Percentiles rank a stretch among this genome's conserved stretches.
phyloP scores from a whole-genome alignment of 257 asterid species.

The Oldenlandia corymbosa region DNA sequence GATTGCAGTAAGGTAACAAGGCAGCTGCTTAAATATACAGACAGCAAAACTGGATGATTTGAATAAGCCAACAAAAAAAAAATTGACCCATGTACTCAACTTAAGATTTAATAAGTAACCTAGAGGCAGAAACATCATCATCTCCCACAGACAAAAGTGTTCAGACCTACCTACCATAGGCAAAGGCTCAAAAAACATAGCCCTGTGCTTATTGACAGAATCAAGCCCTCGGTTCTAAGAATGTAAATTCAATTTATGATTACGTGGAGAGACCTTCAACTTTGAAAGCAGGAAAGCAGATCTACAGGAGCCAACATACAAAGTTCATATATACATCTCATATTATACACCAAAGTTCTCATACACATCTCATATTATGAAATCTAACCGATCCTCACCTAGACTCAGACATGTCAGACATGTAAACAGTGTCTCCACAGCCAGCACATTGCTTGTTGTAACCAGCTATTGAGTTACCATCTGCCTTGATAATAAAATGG shows the following conservation, averaged over 20 bases:
- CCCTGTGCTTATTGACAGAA: not conserved
- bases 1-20: no score
- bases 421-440: slow-evolving; percentile 65
- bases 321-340: not conserved
- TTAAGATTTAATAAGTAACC: no score
- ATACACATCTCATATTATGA: not conserved
- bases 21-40: no score
- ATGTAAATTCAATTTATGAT: no score
- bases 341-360: not conserved
- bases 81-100: no score
- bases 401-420: slow-evolving; percentile 61
- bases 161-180: no score
- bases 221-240: not conserved
- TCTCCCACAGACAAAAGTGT: no score
- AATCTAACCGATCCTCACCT: slow-evolving; percentile 37
- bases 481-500: slow-evolving; percentile 86
- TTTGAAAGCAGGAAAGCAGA: not conserved
- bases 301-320: no score
- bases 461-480: slow-evolving; percentile 78
- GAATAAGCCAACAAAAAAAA: no score
- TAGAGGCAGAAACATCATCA: no score
- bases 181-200: not conserved
- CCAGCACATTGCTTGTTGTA: slow-evolving; percentile 67
- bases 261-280: no score
- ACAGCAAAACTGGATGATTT: no score